Evolutionary conservation across 495 filamentous ascomycete species (phyloP).

Genomic region (Aspergillus funiculosus): DNA sequence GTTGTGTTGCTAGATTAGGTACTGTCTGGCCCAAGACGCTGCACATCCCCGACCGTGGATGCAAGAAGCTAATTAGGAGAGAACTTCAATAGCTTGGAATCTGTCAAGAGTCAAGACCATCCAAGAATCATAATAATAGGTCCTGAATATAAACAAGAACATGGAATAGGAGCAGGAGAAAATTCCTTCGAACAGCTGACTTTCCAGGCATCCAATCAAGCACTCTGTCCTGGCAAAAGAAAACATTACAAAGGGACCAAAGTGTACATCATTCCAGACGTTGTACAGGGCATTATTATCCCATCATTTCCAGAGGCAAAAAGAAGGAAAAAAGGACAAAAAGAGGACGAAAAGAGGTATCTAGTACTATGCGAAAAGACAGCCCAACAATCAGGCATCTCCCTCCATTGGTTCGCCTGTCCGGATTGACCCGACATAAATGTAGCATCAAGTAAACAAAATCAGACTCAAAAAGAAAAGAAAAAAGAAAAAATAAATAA

Average conservation of each 20-base stretch:
- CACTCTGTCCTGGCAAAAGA: slow-evolving; percentile 1
- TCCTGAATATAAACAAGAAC: no score
- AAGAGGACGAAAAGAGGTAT: slow-evolving; percentile 10
- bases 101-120: neutral
- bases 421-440: slow-evolving; percentile 15
- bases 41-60: no score
- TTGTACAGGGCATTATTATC: slow-evolving; percentile 7
- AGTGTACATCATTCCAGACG: slow-evolving; percentile 2
- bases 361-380: slow-evolving; percentile 12
- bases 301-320: slow-evolving; percentile 11
- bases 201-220: slow-evolving; percentile 13
- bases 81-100: no score
- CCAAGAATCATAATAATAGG: slow-evolving; percentile 1
- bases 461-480: slow-evolving; percentile 5
- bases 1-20: no score
- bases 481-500: slow-evolving; percentile 1
- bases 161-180: slow-evolving; percentile 8
- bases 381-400: slow-evolving; percentile 9
- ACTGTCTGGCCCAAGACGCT: no score
- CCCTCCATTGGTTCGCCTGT: slow-evolving; percentile 13
- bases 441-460: slow-evolving; percentile 20
- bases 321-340: slow-evolving; percentile 16
- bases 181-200: slow-evolving; percentile 14
- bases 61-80: no score
- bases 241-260: slow-evolving; percentile 1